Evolutionary conservation across 495 filamentous ascomycete genomes (phyloP).

Genomic region (Xylaria castorea): DNA sequence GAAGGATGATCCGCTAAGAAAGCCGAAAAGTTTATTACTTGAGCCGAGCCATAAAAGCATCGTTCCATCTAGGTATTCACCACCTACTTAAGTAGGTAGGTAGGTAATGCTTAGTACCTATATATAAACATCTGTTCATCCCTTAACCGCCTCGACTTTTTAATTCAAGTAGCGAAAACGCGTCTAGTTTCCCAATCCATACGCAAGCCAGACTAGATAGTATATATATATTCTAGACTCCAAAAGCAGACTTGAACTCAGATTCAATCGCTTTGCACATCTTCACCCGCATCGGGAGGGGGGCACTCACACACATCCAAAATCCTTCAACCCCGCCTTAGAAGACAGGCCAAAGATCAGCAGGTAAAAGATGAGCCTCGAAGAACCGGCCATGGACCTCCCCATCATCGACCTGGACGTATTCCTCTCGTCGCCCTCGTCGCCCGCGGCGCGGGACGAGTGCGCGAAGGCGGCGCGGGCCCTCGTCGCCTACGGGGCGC

Average conservation of each 20-base stretch:
- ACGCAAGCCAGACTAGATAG: neutral
- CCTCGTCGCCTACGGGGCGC: slow-evolving; percentile 56
- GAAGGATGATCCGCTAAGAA: neutral
- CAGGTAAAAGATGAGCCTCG: slow-evolving; percentile 14
- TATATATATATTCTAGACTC: neutral
- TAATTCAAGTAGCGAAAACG: neutral
- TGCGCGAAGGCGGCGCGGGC: slow-evolving; percentile 52
- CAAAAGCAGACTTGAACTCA: neutral
- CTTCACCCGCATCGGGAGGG: neutral
- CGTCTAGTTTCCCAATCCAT: neutral
- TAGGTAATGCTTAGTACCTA: neutral
- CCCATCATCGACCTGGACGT: slow-evolving; percentile 60
- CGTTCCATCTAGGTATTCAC: neutral
- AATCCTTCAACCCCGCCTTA: neutral
- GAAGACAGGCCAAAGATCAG: neutral
- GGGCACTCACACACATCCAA: neutral
- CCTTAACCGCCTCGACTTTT: too few species aligned
- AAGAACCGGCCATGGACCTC: slow-evolving; percentile 54
- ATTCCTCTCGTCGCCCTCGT: slow-evolving; percentile 47
- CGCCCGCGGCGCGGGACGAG: slow-evolving; percentile 49
- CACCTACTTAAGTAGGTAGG: neutral
- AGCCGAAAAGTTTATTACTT: neutral
- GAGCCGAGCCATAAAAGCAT: neutral
- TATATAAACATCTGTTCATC: neutral
- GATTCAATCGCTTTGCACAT: neutral